Conservation (phyloP, 441 rosid genomes). For the Aquilaria agallochum region DNA sequence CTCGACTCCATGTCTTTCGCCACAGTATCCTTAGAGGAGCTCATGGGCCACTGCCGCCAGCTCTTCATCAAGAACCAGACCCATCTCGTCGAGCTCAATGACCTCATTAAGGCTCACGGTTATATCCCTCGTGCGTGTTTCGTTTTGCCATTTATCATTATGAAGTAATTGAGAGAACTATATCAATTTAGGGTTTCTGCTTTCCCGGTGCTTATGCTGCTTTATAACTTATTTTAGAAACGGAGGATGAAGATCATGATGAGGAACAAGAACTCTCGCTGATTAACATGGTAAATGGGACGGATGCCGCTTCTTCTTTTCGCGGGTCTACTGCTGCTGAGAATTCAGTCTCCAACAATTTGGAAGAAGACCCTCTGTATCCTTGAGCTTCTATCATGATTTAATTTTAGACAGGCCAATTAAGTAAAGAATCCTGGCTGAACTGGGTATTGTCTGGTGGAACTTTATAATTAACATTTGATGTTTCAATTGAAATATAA, state of each 20-base stretch:
- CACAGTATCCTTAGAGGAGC: constrained; percentile 59
- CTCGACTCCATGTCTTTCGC: constrained; percentile 59
- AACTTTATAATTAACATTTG: too few relatives aligned
- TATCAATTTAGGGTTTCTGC: too few relatives aligned
- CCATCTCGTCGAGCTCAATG: constrained; percentile 32
- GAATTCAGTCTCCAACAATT: constrained; percentile 30
- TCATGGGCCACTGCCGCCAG: constrained; percentile 72
- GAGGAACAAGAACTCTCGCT: constrained; percentile 15
- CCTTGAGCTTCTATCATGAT: constrained; percentile 22
- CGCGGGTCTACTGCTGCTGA: constrained; percentile 5
- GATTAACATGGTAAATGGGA: constrained; percentile 27
- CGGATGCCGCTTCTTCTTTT: constrained; percentile 21
- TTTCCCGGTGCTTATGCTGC: too few relatives aligned
- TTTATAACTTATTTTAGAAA: constrained; percentile 19
- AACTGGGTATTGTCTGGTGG: too few relatives aligned
- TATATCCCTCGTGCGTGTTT: constrained; percentile 34
- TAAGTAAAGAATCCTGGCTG: too few relatives aligned
- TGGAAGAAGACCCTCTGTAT: constrained; percentile 74
- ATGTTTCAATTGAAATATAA: too few relatives aligned
- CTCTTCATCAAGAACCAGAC: constrained; percentile 40
- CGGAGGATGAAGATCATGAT: constrained; percentile 33
- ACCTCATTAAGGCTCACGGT: constrained; percentile 33
- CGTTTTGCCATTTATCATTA: background rate
- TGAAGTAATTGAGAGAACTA: too few relatives aligned
- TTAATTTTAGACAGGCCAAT: too few relatives aligned